These are phyloP conservation scores for Penicillium canescens DNA, from an alignment of 495 filamentous ascomycete species.

Conservation along the genomic window DNA sequence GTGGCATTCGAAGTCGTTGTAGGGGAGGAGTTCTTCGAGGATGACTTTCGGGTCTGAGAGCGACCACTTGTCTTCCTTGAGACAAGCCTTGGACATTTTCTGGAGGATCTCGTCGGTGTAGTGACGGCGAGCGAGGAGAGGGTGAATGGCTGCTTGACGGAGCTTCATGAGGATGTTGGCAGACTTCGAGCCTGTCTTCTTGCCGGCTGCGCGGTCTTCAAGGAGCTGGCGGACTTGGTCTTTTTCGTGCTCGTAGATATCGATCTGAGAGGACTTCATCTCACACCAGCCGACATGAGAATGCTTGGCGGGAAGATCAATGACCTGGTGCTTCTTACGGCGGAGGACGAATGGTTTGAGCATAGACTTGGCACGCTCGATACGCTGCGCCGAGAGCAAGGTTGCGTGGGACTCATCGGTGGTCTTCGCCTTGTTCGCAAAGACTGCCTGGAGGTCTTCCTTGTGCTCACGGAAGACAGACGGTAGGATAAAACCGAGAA, in stretches of 20 bases:
- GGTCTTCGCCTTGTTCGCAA: conserved; percentile 85
- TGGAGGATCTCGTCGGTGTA: conserved; percentile 72
- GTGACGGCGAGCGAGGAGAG: conserved; percentile 77
- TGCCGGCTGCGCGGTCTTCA: conserved; percentile 56
- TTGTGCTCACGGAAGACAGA: conserved; percentile 71
- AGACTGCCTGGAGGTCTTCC: conserved; percentile 77
- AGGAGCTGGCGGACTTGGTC: conserved; percentile 55
- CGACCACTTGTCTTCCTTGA: conserved; percentile 63
- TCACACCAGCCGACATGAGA: conserved; percentile 75
- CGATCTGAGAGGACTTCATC: conserved; percentile 65
- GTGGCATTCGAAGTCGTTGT: conserved; percentile 83
- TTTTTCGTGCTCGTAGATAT: conserved; percentile 68
- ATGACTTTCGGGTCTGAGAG: conserved; percentile 64
- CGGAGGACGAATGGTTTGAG: conserved; percentile 93
- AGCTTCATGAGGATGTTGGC: conserved; percentile 86
- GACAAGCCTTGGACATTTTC: conserved; percentile 75
- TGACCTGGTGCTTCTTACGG: conserved; percentile 91
- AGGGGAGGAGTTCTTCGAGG: conserved; percentile 66
- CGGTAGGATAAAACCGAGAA: conserved; percentile 90
- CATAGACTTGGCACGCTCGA: conserved; percentile 83
- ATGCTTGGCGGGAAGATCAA: conserved; percentile 83
- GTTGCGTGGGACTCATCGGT: conserved; percentile 71
- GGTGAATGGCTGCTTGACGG: conserved; percentile 90
- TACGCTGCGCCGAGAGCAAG: conserved; percentile 80
- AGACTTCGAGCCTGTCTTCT: conserved; percentile 54